Evolutionary conservation across 169 alveolate genomes (phyloP).

Genomic region (Plasmodium billcollinsi): DNA sequence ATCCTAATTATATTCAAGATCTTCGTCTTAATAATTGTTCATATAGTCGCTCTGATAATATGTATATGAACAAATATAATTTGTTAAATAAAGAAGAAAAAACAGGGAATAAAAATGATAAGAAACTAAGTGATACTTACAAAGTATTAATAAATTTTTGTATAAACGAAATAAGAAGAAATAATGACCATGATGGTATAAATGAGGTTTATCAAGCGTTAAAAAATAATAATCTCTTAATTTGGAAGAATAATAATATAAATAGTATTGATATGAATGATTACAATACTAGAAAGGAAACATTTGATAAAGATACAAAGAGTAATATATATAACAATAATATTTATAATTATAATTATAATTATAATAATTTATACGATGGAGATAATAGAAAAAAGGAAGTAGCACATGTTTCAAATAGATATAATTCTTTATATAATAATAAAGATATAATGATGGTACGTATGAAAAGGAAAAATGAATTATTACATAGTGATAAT

Average conservation of each 20-base stretch:
- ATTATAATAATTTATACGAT: neutral
- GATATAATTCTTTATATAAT: neutral
- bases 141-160: constrained; percentile 61
- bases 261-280: neutral
- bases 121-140: constrained; percentile 52
- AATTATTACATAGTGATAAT: neutral
- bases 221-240: constrained; percentile 13
- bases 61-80: no score
- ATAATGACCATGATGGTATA: neutral
- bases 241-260: neutral
- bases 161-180: constrained; percentile 39
- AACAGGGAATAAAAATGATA: neutral
- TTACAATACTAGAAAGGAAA: neutral
- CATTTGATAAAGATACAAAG: no score
- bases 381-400: neutral
- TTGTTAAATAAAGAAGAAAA: neutral
- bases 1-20: no score
- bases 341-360: neutral
- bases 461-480: neutral
- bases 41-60: no score
- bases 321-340: neutral
- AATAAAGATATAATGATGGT: neutral
- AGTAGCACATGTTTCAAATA: neutral
- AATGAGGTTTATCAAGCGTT: constrained; percentile 19
- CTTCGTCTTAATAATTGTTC: no score